Evolutionary conservation across 768 basidiomycete genomes (phyloP).

Genomic region (Mycena amicta): DNA sequence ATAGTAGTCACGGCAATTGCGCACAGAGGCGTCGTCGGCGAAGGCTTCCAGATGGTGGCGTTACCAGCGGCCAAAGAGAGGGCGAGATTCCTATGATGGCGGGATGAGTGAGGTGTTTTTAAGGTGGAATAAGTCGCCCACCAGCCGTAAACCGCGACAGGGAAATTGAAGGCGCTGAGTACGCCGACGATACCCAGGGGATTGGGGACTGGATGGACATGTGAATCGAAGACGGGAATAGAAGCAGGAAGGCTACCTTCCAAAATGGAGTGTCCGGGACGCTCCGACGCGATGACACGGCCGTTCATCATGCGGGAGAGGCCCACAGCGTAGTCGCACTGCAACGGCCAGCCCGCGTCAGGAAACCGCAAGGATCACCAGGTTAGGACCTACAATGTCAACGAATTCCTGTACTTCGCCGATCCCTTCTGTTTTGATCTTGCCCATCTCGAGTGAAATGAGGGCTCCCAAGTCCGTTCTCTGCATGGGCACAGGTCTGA

Average conservation of each 20-base stretch:
- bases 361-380: background rate
- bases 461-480: constrained; percentile 79
- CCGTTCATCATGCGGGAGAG: constrained; percentile 95
- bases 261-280: constrained; percentile 87
- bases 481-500: constrained; percentile 36
- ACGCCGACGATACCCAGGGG: constrained; percentile 76
- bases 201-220: constrained; percentile 70
- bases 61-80: constrained; percentile 90
- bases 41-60: constrained; percentile 94
- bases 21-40: constrained; percentile 84
- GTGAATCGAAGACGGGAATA: constrained; percentile 22
- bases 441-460: constrained; percentile 88
- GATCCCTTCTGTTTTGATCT: constrained; percentile 86
- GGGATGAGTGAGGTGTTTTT: background rate
- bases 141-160: constrained; percentile 93
- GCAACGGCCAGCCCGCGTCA: constrained; percentile 2
- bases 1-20: constrained; percentile 91
- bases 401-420: constrained; percentile 96
- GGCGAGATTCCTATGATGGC: constrained; percentile 86
- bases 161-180: constrained; percentile 95
- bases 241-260: constrained; percentile 57
- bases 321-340: constrained; percentile 96
- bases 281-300: constrained; percentile 81
- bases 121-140: constrained; percentile 31
- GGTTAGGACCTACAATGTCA: constrained; percentile 71